These are phyloP conservation scores for Euphorbia peplus DNA, from an alignment of 345 rosid species.

Conservation along the genomic window DNA sequence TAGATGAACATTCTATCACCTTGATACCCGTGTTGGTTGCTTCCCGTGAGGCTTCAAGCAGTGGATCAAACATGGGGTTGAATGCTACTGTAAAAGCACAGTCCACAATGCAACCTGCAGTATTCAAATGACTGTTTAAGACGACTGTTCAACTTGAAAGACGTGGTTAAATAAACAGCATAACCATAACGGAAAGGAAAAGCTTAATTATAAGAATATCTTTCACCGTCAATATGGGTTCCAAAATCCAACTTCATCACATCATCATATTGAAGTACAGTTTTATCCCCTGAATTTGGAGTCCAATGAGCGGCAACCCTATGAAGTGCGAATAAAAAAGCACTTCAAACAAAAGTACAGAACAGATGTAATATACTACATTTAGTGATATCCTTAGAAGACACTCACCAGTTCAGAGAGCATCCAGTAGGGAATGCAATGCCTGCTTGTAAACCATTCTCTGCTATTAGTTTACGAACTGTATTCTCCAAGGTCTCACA, in stretches of 20 bases:
- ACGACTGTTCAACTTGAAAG: conserved; percentile 10
- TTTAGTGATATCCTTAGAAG: neutral
- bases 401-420: conserved; percentile 72
- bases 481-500: conserved; percentile 88
- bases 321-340: conserved; percentile 18
- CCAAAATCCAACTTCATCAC: conserved; percentile 99
- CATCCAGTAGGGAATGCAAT: conserved; percentile 99
- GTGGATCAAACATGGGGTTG: conserved; percentile 91
- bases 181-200: neutral
- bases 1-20: conserved; percentile 39
- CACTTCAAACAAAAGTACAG: conserved; percentile 17
- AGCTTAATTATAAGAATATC: neutral
- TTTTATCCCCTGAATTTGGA: conserved; percentile 91
- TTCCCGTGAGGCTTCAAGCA: conserved; percentile 91
- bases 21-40: conserved; percentile 95
- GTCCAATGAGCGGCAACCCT: conserved; percentile 99
- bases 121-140: conserved; percentile 19
- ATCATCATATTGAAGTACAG: conserved; percentile 94
- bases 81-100: conserved; percentile 99
- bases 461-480: conserved; percentile 84
- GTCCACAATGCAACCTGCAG: conserved; percentile 78
- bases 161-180: conserved; percentile 2
- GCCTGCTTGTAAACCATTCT: conserved; percentile 95
- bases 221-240: conserved; percentile 85
- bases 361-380: neutral